phyloP scores from a whole-genome alignment of 2,329 filamentous ascomycete species.

The Dactylellina drechsleri region DNA sequence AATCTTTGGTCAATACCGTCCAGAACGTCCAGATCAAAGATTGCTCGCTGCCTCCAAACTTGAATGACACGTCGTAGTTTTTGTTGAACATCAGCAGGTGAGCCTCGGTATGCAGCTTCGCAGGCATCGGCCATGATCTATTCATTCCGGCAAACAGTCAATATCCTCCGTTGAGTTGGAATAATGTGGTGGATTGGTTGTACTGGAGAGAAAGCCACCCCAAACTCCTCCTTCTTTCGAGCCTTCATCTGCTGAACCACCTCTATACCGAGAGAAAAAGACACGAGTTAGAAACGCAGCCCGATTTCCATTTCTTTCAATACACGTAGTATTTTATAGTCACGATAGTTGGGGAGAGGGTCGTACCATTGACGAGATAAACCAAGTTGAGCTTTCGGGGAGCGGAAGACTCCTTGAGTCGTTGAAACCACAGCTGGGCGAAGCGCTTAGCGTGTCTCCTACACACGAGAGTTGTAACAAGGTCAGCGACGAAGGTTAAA shows the following conservation, averaged over 20 bases:
- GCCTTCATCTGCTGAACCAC: conserved; percentile 96
- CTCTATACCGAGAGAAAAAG: conserved; percentile 68
- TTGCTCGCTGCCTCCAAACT: conserved; percentile 86
- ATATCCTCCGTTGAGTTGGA: neutral
- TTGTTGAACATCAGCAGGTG: conserved; percentile 82
- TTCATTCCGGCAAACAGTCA: neutral
- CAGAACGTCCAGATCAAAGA: conserved; percentile 85
- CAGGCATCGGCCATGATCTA: conserved; percentile 88
- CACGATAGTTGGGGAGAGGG: neutral
- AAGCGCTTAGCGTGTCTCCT: conserved; percentile 93
- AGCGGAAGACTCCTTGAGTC: conserved; percentile 85
- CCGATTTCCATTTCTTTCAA: no score
- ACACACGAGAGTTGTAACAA: conserved; percentile 4
- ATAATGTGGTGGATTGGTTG: conserved; percentile 53
- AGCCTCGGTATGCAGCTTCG: conserved; percentile 87
- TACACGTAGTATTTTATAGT: no score
- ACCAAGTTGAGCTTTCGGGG: conserved; percentile 88
- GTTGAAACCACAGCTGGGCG: conserved; percentile 88
- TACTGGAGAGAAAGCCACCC: conserved; percentile 85
- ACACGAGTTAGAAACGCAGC: conserved; percentile 12
- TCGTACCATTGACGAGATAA: conserved; percentile 90
- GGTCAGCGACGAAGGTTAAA: neutral
- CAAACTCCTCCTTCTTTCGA: conserved; percentile 89
- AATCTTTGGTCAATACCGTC: conserved; percentile 81
- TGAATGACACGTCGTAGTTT: conserved; percentile 91